phyloP scores from a whole-genome alignment of 805 yeast species.

The Kluyveromyces siamensis region DNA sequence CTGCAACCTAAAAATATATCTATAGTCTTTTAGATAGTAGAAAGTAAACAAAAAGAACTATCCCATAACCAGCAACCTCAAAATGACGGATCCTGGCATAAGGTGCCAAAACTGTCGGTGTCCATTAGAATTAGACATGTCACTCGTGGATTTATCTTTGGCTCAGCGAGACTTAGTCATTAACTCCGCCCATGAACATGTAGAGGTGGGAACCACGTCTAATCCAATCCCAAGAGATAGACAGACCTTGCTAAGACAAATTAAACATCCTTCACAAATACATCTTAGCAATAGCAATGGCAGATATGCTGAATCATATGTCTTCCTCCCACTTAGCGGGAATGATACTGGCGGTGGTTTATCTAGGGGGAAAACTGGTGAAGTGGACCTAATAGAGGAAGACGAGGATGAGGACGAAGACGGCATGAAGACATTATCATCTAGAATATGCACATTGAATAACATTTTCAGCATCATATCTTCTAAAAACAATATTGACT shows the following conservation, averaged over 20 bases:
- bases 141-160: constrained; percentile 34
- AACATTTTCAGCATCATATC: constrained; percentile 67
- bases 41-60: not conserved
- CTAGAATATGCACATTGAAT: constrained; percentile 44
- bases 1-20: too few species aligned
- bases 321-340: constrained; percentile 8
- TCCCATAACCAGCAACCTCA: not conserved
- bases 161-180: constrained; percentile 38
- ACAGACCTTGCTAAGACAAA: constrained; percentile 11
- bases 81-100: constrained; percentile 2
- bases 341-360: not conserved
- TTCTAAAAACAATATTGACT: constrained; percentile 64
- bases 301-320: constrained; percentile 16
- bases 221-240: constrained; percentile 16
- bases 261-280: constrained; percentile 15
- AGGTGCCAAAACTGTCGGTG: constrained; percentile 40
- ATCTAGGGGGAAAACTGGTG: constrained; percentile 1
- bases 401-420: constrained; percentile 14
- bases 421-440: constrained; percentile 33
- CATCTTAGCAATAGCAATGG: constrained; percentile 24
- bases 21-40: too few species aligned
- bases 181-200: constrained; percentile 10
- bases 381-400: constrained; percentile 9
- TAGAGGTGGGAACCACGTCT: constrained; percentile 1
- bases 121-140: constrained; percentile 34